These are phyloP conservation scores for Gynochthodes officinalis DNA, from an alignment of 257 asterid species.

Conservation along the genomic window DNA sequence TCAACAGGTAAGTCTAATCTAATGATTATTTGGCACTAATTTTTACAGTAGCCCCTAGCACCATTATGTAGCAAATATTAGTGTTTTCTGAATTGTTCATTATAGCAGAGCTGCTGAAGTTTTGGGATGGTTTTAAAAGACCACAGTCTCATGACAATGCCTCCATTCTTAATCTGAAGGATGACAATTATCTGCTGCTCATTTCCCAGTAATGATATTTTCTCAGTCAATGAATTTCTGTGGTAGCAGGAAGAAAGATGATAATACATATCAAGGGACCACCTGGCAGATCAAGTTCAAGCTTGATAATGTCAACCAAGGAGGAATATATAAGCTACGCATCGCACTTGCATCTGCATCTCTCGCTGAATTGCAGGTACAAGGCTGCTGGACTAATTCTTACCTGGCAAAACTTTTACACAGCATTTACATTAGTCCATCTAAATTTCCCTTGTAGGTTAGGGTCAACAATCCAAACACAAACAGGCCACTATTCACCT, in stretches of 20 bases:
- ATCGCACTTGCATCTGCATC: constrained; percentile 76
- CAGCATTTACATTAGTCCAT: not conserved
- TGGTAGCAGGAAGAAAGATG: constrained; percentile 46
- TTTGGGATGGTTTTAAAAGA: not conserved
- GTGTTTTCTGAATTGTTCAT: not conserved
- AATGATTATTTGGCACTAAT: too few relatives aligned
- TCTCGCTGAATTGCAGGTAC: constrained; percentile 73
- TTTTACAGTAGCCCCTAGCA: not conserved
- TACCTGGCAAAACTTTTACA: not conserved
- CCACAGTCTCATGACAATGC: not conserved
- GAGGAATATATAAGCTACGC: constrained; percentile 54
- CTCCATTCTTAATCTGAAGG: not conserved
- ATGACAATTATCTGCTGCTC: not conserved
- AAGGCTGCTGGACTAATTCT: not conserved
- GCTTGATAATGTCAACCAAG: constrained; percentile 31
- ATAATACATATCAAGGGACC: constrained; percentile 53
- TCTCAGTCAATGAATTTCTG: not conserved
- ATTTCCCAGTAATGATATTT: not conserved
- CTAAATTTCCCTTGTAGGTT: constrained; percentile 32
- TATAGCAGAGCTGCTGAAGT: too few relatives aligned
- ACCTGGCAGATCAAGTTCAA: constrained; percentile 84
- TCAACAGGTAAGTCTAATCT: constrained; percentile 48
- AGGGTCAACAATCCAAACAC: constrained; percentile 44
- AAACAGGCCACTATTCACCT: constrained; percentile 40
- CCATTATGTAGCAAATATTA: not conserved